Percentiles rank a stretch among this genome's conserved stretches.
Evolutionary conservation across 495 filamentous ascomycete species (phyloP).

Genomic region (Aspergillus saccharolyticus): DNA sequence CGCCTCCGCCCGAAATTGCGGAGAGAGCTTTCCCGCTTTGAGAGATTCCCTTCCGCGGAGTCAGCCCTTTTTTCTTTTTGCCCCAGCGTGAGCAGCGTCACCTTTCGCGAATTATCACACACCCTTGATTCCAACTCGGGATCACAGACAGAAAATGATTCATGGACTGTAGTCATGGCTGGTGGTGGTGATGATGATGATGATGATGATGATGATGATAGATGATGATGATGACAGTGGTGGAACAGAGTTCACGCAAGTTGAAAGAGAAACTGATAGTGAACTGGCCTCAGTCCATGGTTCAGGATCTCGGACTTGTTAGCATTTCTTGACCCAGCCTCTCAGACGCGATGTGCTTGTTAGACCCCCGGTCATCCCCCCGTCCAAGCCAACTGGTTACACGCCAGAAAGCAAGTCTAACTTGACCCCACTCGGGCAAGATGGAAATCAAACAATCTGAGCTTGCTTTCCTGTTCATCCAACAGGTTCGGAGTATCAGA

Average conservation of each 20-base stretch:
- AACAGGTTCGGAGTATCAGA: not conserved
- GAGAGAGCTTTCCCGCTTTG: slow-evolving; percentile 20
- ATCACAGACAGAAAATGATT: not conserved
- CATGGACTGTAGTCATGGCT: not conserved
- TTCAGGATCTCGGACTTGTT: slow-evolving; percentile 1
- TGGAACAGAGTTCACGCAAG: not conserved
- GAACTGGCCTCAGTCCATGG: slow-evolving; percentile 4
- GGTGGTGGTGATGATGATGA: too few relatives aligned
- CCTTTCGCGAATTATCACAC: not conserved
- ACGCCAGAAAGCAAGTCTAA: not conserved
- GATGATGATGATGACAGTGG: not conserved
- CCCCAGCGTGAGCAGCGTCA: not conserved
- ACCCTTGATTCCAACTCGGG: not conserved
- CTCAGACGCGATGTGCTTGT: not conserved
- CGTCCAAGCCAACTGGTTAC: not conserved
- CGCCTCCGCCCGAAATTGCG: slow-evolving; percentile 20
- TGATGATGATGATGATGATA: too few relatives aligned
- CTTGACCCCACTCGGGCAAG: not conserved
- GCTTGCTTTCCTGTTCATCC: not conserved
- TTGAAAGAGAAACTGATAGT: slow-evolving; percentile 2
- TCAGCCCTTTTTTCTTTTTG: slow-evolving; percentile 2
- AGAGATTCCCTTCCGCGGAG: not conserved
- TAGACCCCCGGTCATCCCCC: not conserved
- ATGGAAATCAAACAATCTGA: not conserved
- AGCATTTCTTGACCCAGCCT: not conserved